Conservation (phyloP, 2,329 filamentous ascomycete genomes). For the Teratosphaeriaceae sp. region DNA sequence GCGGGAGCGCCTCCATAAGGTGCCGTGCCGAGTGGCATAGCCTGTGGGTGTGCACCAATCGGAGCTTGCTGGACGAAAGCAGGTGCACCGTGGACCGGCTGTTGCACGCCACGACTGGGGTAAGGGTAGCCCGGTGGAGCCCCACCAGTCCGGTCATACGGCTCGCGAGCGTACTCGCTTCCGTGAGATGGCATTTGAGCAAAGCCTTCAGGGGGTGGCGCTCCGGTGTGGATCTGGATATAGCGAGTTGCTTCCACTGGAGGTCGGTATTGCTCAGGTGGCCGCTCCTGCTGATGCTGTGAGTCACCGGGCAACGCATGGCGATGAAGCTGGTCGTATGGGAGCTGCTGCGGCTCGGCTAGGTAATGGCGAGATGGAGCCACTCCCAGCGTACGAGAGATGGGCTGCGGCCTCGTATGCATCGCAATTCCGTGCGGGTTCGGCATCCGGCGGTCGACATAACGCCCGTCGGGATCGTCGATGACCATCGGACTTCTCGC, state of each 20-base stretch:
- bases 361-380: neutral
- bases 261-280: too few species aligned
- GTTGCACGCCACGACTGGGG: neutral
- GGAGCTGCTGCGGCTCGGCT: neutral
- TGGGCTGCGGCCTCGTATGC: neutral
- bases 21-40: neutral
- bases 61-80: constrained; percentile 27
- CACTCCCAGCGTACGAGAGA: neutral
- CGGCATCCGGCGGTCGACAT: neutral
- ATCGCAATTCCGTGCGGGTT: neutral
- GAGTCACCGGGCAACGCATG: too few species aligned
- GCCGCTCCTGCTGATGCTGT: too few species aligned
- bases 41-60: neutral
- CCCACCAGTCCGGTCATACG: neutral
- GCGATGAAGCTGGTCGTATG: neutral
- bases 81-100: constrained; percentile 26
- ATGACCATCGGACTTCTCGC: neutral
- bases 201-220: neutral
- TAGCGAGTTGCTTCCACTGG: neutral
- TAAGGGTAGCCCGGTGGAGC: neutral
- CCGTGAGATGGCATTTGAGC: neutral
- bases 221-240: neutral
- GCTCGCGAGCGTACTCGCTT: neutral
- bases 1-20: neutral
- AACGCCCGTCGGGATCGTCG: neutral